Conservation (phyloP, 169 alveolate genomes). For the Pseudocohnilembus persalinus region DNA sequence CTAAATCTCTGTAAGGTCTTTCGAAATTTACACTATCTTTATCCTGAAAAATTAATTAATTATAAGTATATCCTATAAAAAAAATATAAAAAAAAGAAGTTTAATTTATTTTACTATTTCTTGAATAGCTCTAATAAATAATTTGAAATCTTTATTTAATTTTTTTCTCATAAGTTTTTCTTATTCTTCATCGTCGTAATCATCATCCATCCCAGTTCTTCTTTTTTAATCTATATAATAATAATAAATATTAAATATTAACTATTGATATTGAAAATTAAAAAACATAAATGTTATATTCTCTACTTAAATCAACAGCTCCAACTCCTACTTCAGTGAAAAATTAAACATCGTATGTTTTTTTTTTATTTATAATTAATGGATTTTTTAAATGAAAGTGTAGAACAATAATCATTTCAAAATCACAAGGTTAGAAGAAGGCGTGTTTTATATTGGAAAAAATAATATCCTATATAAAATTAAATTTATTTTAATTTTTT, state of each 20-base stretch:
- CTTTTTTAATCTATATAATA: slow-evolving; percentile 37
- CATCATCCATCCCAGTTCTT: slow-evolving; percentile 69
- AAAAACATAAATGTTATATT: background rate
- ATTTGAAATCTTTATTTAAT: slow-evolving; percentile 68
- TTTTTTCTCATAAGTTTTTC: slow-evolving; percentile 64
- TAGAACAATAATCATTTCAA: slow-evolving; percentile 72
- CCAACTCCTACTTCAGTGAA: slow-evolving; percentile 76
- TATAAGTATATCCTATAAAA: background rate
- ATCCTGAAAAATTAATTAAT: background rate
- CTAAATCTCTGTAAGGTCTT: slow-evolving; percentile 69
- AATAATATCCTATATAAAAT: slow-evolving; percentile 44
- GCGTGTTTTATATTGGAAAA: slow-evolving; percentile 77
- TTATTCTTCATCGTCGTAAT: slow-evolving; percentile 81
- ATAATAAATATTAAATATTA: background rate
- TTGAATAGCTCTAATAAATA: slow-evolving; percentile 60
- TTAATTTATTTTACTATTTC: slow-evolving; percentile 48
- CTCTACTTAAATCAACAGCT: slow-evolving; percentile 71
- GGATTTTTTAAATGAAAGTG: slow-evolving; percentile 77
- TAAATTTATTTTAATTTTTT: too few relatives aligned
- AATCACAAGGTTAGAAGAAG: slow-evolving; percentile 74
- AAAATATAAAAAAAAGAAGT: background rate
- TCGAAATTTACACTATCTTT: slow-evolving; percentile 62
- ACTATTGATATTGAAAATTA: background rate
- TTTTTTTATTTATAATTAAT: slow-evolving; percentile 66
- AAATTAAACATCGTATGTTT: slow-evolving; percentile 71